Percentiles rank a stretch among this genome's conserved stretches.
Evolutionary conservation across 495 filamentous ascomycete genomes (phyloP).

Genomic region (Hypoxylon cercidicola): DNA sequence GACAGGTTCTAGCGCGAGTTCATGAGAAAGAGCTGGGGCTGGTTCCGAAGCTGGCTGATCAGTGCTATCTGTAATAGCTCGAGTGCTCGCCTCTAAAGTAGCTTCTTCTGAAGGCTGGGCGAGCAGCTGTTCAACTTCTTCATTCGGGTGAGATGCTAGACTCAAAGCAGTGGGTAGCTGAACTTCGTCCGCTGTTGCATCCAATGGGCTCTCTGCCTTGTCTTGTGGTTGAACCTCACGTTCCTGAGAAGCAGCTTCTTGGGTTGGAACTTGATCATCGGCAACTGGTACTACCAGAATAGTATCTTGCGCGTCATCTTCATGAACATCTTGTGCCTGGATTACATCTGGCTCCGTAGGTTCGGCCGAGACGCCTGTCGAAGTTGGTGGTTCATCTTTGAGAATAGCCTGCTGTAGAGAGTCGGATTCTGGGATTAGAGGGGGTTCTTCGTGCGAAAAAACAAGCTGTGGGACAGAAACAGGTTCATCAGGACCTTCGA

Average conservation of each 20-base stretch:
- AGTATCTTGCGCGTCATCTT: conserved; percentile 1
- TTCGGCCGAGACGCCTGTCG: neutral
- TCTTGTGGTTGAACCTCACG: neutral
- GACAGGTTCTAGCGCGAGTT: conserved; percentile 3
- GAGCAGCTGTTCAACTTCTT: neutral
- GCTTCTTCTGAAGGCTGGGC: neutral
- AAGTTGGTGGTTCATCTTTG: conserved; percentile 7
- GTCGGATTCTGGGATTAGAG: neutral
- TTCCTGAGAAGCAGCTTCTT: conserved; percentile 3
- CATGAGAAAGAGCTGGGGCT: conserved; percentile 1
- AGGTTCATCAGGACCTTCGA: conserved; percentile 11
- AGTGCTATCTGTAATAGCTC: conserved; percentile 1
- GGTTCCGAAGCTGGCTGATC: conserved; percentile 4
- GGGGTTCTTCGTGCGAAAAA: conserved; percentile 8
- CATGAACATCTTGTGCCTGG: conserved; percentile 14
- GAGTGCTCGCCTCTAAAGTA: neutral
- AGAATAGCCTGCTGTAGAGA: neutral
- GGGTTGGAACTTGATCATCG: conserved; percentile 1
- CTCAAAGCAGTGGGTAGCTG: neutral
- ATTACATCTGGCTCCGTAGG: neutral
- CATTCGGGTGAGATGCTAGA: neutral
- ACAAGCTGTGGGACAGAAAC: neutral
- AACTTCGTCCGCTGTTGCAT: neutral
- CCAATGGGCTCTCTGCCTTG: neutral
- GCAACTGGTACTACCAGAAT: neutral